Evolutionary conservation across 2,329 filamentous ascomycete genomes (phyloP).

Genomic region (Hirsutella minnesotensis): DNA sequence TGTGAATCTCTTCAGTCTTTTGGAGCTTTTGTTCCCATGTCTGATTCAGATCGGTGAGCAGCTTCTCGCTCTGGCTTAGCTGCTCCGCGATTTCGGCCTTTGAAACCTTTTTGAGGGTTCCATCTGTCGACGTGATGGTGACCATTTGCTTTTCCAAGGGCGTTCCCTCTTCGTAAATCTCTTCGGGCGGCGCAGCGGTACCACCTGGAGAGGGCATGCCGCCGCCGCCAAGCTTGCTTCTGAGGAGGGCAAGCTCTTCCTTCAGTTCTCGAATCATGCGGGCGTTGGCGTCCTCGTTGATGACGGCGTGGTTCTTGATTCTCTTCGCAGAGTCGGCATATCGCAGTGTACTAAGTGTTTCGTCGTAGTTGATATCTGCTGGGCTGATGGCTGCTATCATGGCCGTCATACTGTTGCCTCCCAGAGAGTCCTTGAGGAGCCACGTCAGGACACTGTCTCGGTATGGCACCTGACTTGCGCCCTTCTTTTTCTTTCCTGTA

Average conservation of each 20-base stretch:
- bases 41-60: slow-evolving; percentile 91
- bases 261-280: slow-evolving; percentile 98
- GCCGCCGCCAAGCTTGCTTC: slow-evolving; percentile 68
- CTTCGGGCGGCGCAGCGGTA: slow-evolving; percentile 47
- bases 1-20: slow-evolving; percentile 95
- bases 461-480: slow-evolving; percentile 74
- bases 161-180: slow-evolving; percentile 84
- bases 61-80: slow-evolving; percentile 88
- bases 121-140: slow-evolving; percentile 78
- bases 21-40: slow-evolving; percentile 96
- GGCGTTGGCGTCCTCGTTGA: slow-evolving; percentile 97
- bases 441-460: slow-evolving; percentile 94
- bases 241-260: slow-evolving; percentile 76
- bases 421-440: slow-evolving; percentile 91
- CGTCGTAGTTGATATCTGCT: slow-evolving; percentile 97
- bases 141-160: slow-evolving; percentile 94
- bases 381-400: slow-evolving; percentile 99
- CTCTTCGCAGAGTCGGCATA: slow-evolving; percentile 97
- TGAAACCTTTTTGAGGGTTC: slow-evolving; percentile 83
- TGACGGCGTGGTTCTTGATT: slow-evolving; percentile 99
- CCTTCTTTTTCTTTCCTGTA: slow-evolving; percentile 69
- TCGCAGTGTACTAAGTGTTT: slow-evolving; percentile 86
- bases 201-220: slow-evolving; percentile 32
- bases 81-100: slow-evolving; percentile 98
- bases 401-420: slow-evolving; percentile 97